phyloP scores from a whole-genome alignment of 352 stramenopile genomes.

The Globisporangium mamillatum region DNA sequence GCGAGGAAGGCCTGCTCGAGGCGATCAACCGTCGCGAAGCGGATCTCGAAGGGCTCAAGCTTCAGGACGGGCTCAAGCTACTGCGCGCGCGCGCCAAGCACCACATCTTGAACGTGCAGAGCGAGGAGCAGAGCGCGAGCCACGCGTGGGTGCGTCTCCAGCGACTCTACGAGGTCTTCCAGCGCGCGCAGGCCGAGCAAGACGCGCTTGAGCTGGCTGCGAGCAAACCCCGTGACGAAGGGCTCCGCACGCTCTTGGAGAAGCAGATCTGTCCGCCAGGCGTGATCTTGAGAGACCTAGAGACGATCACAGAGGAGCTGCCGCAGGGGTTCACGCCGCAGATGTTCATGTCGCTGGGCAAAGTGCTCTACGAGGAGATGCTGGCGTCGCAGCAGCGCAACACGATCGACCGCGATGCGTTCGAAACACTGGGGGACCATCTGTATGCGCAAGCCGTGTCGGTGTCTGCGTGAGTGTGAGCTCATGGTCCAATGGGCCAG shows the following conservation, averaged over 20 bases:
- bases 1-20: conserved; percentile 28
- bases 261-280: conserved; percentile 28
- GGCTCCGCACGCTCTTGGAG: conserved; percentile 47
- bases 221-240: conserved; percentile 32
- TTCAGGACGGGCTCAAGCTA: conserved; percentile 10
- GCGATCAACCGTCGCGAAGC: conserved; percentile 15
- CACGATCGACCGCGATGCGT: conserved; percentile 43
- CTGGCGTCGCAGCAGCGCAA: conserved; percentile 37
- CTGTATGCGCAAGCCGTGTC: conserved; percentile 54
- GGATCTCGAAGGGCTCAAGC: conserved; percentile 15
- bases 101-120: conserved; percentile 28
- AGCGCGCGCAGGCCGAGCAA: conserved; percentile 29
- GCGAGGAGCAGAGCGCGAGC: conserved; percentile 50
- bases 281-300: conserved; percentile 51
- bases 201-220: conserved; percentile 23
- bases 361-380: conserved; percentile 73
- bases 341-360: conserved; percentile 68
- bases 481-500: not conserved
- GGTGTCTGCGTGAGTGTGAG: conserved; percentile 33
- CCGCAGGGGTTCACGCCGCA: conserved; percentile 67
- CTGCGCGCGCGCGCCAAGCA: conserved; percentile 17
- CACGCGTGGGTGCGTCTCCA: conserved; percentile 58
- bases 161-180: conserved; percentile 61
- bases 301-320: conserved; percentile 43
- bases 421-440: conserved; percentile 49